A percentile compares a stretch with the other conserved stretches of the same genome.
Evolutionary conservation across 2,329 filamentous ascomycete genomes (phyloP).

Genomic region (Colletotrichum cordylinicola): DNA sequence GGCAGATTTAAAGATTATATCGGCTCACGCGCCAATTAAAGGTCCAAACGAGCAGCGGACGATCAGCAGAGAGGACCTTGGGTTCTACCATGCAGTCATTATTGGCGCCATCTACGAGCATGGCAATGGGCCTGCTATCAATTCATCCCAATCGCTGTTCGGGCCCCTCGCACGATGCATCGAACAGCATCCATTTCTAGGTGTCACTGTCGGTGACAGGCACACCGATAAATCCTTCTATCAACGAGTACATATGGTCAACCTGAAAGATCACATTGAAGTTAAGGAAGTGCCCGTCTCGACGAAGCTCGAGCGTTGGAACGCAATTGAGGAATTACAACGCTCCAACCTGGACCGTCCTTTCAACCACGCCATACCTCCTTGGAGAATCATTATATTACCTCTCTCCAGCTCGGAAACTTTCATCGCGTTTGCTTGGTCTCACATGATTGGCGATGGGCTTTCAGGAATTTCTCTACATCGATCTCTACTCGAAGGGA

Average conservation of each 20-base stretch:
- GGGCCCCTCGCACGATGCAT: slow-evolving; percentile 41
- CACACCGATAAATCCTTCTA: slow-evolving; percentile 42
- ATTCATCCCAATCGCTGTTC: slow-evolving; percentile 30
- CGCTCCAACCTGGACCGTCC: slow-evolving; percentile 37
- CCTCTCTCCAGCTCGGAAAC: slow-evolving; percentile 29
- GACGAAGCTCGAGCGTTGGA: neutral
- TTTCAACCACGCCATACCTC: slow-evolving; percentile 34
- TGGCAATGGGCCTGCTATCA: slow-evolving; percentile 17
- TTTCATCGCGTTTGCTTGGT: slow-evolving; percentile 46
- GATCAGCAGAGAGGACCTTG: slow-evolving; percentile 44
- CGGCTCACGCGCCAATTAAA: slow-evolving; percentile 16
- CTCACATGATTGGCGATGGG: slow-evolving; percentile 50
- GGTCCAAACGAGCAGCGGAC: slow-evolving; percentile 45
- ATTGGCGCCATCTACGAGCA: slow-evolving; percentile 40
- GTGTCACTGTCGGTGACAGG: slow-evolving; percentile 37
- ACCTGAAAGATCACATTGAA: slow-evolving; percentile 44
- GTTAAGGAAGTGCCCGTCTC: slow-evolving; percentile 23
- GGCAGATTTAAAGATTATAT: neutral
- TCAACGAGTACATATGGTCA: slow-evolving; percentile 31
- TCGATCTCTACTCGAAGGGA: slow-evolving; percentile 37
- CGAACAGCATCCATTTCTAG: slow-evolving; percentile 39
- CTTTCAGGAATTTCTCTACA: slow-evolving; percentile 48
- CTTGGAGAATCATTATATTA: slow-evolving; percentile 47
- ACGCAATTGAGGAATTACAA: slow-evolving; percentile 29
- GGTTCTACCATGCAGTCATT: slow-evolving; percentile 43